Conservation (phyloP, 176 grass and related monocot genomes). For the Lolium rigidum region DNA sequence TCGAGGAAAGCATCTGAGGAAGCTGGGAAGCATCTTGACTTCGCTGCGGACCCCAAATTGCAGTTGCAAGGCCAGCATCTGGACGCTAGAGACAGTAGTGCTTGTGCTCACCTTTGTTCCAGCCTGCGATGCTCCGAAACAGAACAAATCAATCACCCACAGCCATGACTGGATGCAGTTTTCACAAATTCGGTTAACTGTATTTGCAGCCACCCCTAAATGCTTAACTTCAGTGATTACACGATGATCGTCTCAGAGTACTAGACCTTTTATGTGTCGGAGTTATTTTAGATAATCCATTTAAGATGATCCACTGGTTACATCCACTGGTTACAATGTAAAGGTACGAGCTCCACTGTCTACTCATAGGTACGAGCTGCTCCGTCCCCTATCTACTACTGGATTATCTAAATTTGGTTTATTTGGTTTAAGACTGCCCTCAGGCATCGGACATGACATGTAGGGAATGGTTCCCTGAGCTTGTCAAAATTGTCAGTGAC, state of each 20-base stretch:
- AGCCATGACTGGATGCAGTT: neutral
- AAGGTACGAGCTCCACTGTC: no score
- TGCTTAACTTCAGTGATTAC: neutral
- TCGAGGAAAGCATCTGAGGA: slow-evolving; percentile 46
- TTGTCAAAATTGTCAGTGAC: no score
- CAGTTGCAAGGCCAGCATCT: slow-evolving; percentile 23
- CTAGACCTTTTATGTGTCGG: neutral
- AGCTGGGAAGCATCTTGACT: slow-evolving; percentile 18
- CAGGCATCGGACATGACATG: no score
- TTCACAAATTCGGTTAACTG: neutral
- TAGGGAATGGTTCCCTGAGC: no score
- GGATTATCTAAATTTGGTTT: no score
- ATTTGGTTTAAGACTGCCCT: no score
- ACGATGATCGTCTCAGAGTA: neutral
- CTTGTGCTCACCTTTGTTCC: neutral
- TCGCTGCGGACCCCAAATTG: neutral
- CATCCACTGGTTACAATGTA: no score
- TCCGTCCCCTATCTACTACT: no score
- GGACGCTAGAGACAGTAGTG: neutral
- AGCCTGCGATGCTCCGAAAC: slow-evolving; percentile 1
- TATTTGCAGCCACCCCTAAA: neutral
- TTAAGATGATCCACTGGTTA: no score
- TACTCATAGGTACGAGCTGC: no score
- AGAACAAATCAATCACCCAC: neutral
- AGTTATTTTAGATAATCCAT: neutral